Conservation (phyloP, 495 filamentous ascomycete species). For the Pseudevernia furfuracea region DNA sequence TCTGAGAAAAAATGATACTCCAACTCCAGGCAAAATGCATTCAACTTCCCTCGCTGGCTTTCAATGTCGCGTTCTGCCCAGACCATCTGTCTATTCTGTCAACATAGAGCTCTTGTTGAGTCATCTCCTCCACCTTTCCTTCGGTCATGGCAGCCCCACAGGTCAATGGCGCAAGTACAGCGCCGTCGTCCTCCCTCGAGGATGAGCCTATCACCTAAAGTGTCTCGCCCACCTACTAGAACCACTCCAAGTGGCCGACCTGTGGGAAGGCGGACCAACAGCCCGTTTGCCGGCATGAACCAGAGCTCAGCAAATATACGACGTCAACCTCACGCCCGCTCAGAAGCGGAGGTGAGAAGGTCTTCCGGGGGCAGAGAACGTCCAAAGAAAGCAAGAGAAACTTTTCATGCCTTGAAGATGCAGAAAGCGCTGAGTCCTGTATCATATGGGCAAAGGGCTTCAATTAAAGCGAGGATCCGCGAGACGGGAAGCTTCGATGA, state of each 20-base stretch:
- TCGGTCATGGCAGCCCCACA: slow-evolving; percentile 33
- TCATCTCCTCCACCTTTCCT: slow-evolving; percentile 14
- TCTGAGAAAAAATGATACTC: slow-evolving; percentile 1
- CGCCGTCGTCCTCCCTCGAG: slow-evolving; percentile 51
- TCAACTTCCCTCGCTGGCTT: not conserved
- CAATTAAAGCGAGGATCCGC: slow-evolving; percentile 61
- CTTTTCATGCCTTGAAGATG: slow-evolving; percentile 91
- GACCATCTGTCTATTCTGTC: slow-evolving; percentile 34
- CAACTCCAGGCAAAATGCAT: too few species aligned
- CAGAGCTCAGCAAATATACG: slow-evolving; percentile 57
- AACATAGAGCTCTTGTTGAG: slow-evolving; percentile 28
- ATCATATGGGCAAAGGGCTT: slow-evolving; percentile 60
- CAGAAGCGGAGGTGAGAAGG: slow-evolving; percentile 36
- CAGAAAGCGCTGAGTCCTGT: slow-evolving; percentile 67
- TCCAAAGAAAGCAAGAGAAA: slow-evolving; percentile 37
- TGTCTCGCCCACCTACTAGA: slow-evolving; percentile 47
- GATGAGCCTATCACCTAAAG: slow-evolving; percentile 71
- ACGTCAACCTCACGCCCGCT: slow-evolving; percentile 33
- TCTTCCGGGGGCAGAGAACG: slow-evolving; percentile 30
- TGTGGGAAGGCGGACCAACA: slow-evolving; percentile 28
- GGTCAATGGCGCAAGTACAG: slow-evolving; percentile 37
- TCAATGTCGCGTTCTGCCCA: slow-evolving; percentile 14
- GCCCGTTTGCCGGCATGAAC: slow-evolving; percentile 78
- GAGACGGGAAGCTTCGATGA: slow-evolving; percentile 69
- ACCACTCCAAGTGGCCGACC: slow-evolving; percentile 29